These are phyloP conservation scores for Excoecaria agallocha DNA, from an alignment of 345 rosid species.

Conservation along the genomic window DNA sequence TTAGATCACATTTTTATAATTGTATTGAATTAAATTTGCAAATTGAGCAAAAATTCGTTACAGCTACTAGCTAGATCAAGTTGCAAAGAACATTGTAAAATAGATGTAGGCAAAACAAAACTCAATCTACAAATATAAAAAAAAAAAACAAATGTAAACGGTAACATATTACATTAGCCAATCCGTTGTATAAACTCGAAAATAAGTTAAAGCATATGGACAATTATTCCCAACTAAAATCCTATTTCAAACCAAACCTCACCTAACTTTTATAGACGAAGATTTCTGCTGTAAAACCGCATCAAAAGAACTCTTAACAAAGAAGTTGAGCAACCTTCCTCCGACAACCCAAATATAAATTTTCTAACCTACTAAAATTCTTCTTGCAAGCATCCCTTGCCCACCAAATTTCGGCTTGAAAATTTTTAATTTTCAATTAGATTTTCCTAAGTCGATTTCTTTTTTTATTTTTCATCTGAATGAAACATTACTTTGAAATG, in stretches of 20 bases:
- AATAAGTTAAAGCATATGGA: background rate
- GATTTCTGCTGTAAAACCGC: background rate
- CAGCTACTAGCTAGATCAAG: no score
- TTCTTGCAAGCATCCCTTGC: conserved; percentile 26
- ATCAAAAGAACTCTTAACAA: background rate
- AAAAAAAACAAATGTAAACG: no score
- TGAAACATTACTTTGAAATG: no score
- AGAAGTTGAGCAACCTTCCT: conserved; percentile 19
- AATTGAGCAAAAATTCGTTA: no score
- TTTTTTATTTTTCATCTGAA: background rate
- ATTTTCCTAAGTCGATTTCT: background rate
- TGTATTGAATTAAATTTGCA: no score
- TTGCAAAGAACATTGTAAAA: no score
- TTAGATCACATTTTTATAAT: no score
- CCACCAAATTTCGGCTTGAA: conserved; percentile 1
- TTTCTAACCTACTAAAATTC: conserved; percentile 36
- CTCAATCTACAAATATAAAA: no score
- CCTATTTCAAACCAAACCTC: conserved; percentile 34
- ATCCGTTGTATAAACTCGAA: background rate
- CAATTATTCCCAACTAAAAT: background rate
- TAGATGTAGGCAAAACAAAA: no score
- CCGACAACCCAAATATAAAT: background rate
- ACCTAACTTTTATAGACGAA: conserved; percentile 23
- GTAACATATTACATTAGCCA: background rate
- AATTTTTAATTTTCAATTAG: background rate